phyloP scores from a whole-genome alignment of 768 basidiomycete species.

The Auriscalpium vulgare region DNA sequence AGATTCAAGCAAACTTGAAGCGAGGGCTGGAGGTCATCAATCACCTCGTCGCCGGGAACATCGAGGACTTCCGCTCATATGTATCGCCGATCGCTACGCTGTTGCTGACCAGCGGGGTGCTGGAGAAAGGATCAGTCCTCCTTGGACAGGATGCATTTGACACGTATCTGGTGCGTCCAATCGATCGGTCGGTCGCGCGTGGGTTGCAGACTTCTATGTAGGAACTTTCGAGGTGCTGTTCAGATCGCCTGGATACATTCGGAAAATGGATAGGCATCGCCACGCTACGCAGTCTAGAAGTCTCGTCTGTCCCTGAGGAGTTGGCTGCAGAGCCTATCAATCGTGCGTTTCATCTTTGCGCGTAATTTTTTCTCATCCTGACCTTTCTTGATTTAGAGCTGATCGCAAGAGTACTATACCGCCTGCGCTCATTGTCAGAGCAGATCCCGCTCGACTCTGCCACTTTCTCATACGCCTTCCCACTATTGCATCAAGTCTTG shows the following conservation, averaged over 20 bases:
- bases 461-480: slow-evolving; percentile 76
- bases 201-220: slow-evolving; percentile 20
- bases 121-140: slow-evolving; percentile 53
- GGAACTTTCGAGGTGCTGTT: slow-evolving; percentile 64
- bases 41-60: slow-evolving; percentile 45
- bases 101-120: slow-evolving; percentile 52
- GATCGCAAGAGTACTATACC: slow-evolving; percentile 78
- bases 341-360: slow-evolving; percentile 26
- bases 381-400: slow-evolving; percentile 41
- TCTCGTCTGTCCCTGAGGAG: slow-evolving; percentile 62
- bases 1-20: slow-evolving; percentile 44
- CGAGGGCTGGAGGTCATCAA: slow-evolving; percentile 66
- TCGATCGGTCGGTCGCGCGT: background rate
- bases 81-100: slow-evolving; percentile 51
- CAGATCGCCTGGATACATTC: slow-evolving; percentile 63
- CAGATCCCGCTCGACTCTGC: slow-evolving; percentile 77
- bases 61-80: slow-evolving; percentile 46
- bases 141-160: slow-evolving; percentile 57
- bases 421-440: slow-evolving; percentile 73
- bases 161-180: slow-evolving; percentile 63
- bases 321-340: slow-evolving; percentile 64
- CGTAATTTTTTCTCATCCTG: background rate
- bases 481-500: slow-evolving; percentile 66
- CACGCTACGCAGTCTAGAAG: slow-evolving; percentile 64
- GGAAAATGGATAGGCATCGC: slow-evolving; percentile 76